Conservation (phyloP, 1,284 basidiomycete species). For the Xerocomus minutiporus region DNA sequence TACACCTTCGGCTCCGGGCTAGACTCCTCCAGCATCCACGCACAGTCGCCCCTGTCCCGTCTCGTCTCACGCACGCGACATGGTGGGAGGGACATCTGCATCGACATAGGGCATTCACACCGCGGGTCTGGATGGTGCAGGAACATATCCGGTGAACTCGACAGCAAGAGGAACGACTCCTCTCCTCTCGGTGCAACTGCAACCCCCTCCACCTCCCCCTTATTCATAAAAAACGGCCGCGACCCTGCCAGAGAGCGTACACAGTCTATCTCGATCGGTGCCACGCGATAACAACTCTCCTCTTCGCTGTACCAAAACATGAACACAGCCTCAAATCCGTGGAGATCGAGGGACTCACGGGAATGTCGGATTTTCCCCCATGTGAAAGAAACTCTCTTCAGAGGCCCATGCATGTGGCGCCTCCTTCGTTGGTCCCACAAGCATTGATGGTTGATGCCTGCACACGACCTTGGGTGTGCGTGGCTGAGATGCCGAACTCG, state of each 20-base stretch:
- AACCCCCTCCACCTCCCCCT: constrained; percentile 13
- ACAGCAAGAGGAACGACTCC: constrained; percentile 18
- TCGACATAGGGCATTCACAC: constrained; percentile 10
- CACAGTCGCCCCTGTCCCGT: constrained; percentile 6
- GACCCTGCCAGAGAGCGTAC: constrained; percentile 5
- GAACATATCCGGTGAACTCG: constrained; percentile 12
- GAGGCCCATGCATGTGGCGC: constrained; percentile 5
- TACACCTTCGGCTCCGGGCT: constrained; percentile 20
- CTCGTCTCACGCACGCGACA: constrained; percentile 1
- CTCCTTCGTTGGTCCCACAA: constrained; percentile 11
- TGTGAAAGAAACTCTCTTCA: constrained; percentile 1
- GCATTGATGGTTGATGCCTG: constrained; percentile 18
- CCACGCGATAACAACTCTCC: neutral
- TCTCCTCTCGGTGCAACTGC: constrained; percentile 3
- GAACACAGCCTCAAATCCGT: neutral
- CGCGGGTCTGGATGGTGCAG: constrained; percentile 7
- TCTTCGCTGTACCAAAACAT: constrained; percentile 6
- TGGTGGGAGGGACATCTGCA: constrained; percentile 14
- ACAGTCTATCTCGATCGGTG: constrained; percentile 12
- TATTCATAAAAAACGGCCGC: constrained; percentile 13
- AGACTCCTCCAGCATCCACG: constrained; percentile 30
- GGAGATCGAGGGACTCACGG: constrained; percentile 12
- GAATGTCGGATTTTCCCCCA: neutral
- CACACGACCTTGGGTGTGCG: constrained; percentile 1
- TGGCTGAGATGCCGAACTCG: constrained; percentile 2